Conservation (phyloP, 1,139 yeast species). For the Debaryomycetaceae sp. region DNA sequence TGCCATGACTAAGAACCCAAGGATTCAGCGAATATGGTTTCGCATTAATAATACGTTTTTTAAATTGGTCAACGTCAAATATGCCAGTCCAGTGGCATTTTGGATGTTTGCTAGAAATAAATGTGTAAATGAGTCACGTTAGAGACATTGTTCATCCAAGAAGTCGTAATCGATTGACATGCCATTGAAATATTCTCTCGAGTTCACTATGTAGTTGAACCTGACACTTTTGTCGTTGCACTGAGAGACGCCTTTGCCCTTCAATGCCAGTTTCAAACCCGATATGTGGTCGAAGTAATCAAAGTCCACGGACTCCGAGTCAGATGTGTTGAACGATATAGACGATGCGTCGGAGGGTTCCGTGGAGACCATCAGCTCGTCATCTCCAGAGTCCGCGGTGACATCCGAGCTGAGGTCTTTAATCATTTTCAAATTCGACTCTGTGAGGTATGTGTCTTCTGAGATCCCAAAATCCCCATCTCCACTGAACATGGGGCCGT, state of each 20-base stretch:
- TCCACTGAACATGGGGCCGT: constrained; percentile 34
- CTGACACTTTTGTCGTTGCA: constrained; percentile 18
- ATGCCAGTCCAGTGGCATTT: not conserved
- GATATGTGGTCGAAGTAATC: constrained; percentile 5
- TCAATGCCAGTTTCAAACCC: constrained; percentile 3
- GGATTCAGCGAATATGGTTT: not conserved
- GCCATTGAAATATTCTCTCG: constrained; percentile 43
- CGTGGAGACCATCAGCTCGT: constrained; percentile 2
- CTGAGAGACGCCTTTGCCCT: constrained; percentile 1
- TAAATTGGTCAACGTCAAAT: not conserved
- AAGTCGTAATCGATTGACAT: constrained; percentile 42
- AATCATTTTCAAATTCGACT: not conserved
- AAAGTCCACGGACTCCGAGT: constrained; percentile 1
- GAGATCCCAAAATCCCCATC: constrained; percentile 2
- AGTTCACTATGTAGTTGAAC: constrained; percentile 39
- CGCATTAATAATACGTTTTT: not conserved
- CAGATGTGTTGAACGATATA: constrained; percentile 3
- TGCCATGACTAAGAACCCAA: not conserved
- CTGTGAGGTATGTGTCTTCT: not conserved
- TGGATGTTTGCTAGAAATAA: not conserved
- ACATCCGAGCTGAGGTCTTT: not conserved
- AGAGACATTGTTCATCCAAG: constrained; percentile 32
- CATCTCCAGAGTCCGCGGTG: not conserved
- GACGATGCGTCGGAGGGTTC: constrained; percentile 1
- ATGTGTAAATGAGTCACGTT: constrained; percentile 1